phyloP scores from a whole-genome alignment of 345 rosid species.

The Melaleuca alternifolia region DNA sequence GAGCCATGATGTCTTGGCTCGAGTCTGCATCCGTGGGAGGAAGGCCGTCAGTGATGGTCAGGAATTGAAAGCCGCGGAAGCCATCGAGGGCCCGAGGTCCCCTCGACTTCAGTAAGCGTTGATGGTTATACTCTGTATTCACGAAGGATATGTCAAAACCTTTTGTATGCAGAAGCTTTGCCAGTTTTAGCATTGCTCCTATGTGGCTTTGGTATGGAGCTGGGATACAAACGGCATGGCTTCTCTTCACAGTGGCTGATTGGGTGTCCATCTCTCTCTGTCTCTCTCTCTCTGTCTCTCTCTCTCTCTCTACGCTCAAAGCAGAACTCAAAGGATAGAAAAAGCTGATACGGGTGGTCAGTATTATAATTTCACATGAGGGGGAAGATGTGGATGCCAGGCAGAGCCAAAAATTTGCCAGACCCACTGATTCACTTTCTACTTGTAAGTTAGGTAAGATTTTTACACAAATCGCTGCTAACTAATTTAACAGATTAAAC shows the following conservation, averaged over 20 bases:
- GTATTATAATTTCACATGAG: neutral
- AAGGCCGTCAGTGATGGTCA: neutral
- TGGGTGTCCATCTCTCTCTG: neutral
- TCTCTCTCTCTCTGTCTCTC: neutral
- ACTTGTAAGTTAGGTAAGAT: too few species aligned
- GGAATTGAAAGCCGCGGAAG: neutral
- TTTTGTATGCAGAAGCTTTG: neutral
- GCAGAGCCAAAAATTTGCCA: too few species aligned
- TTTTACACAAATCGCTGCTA: too few species aligned
- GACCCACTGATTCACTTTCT: too few species aligned
- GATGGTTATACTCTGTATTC: neutral
- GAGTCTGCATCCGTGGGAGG: neutral
- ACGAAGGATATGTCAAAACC: conserved; percentile 5
- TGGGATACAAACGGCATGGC: conserved; percentile 4
- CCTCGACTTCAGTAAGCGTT: neutral
- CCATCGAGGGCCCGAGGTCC: neutral
- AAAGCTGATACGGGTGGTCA: neutral
- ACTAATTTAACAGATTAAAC: too few species aligned
- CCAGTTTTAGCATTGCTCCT: conserved; percentile 1
- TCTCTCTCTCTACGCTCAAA: neutral
- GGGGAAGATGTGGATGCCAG: neutral
- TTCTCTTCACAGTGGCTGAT: neutral
- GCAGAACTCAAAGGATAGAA: neutral
- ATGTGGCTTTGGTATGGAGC: conserved; percentile 4
- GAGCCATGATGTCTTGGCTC: neutral